These are phyloP conservation scores for Cyberlindnera misumaiensis DNA, from an alignment of 805 yeast genomes.

Conservation along the genomic window DNA sequence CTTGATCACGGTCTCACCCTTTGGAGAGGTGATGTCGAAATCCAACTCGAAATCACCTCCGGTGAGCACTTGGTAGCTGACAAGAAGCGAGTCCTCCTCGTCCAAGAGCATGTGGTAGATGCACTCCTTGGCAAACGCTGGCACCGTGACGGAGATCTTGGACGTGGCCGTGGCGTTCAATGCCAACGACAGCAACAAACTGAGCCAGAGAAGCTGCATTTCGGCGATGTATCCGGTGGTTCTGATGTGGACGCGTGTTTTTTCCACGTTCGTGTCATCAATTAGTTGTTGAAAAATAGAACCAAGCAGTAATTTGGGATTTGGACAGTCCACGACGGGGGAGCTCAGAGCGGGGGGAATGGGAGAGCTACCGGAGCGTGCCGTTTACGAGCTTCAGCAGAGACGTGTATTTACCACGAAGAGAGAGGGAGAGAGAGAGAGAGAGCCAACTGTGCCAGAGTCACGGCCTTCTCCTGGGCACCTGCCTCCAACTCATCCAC, in stretches of 20 bases:
- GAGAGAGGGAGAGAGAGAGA: no score
- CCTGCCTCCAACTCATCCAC: constrained; percentile 41
- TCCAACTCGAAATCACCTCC: constrained; percentile 68
- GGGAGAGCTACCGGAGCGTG: no score
- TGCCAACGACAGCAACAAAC: constrained; percentile 3
- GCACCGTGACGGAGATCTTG: constrained; percentile 19
- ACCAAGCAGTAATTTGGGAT: no score
- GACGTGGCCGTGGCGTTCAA: constrained; percentile 11
- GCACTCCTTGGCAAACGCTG: constrained; percentile 38
- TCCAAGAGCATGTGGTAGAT: constrained; percentile 29
- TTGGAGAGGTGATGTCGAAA: constrained; percentile 52
- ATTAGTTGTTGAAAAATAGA: no score
- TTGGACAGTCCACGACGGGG: no score
- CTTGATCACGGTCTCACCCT: constrained; percentile 37
- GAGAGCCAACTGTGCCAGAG: constrained; percentile 64
- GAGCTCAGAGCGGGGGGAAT: no score
- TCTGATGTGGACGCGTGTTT: no score
- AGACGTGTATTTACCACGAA: no score
- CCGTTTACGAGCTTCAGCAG: no score
- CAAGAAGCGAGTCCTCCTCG: constrained; percentile 34
- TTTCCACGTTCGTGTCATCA: no score
- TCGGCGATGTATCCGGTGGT: not conserved
- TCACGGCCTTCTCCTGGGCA: constrained; percentile 39
- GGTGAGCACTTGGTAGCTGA: constrained; percentile 43
- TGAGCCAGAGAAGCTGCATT: constrained; percentile 5